Conservation (phyloP, 2,329 filamentous ascomycete species). For the Parastagonospora avenae region DNA sequence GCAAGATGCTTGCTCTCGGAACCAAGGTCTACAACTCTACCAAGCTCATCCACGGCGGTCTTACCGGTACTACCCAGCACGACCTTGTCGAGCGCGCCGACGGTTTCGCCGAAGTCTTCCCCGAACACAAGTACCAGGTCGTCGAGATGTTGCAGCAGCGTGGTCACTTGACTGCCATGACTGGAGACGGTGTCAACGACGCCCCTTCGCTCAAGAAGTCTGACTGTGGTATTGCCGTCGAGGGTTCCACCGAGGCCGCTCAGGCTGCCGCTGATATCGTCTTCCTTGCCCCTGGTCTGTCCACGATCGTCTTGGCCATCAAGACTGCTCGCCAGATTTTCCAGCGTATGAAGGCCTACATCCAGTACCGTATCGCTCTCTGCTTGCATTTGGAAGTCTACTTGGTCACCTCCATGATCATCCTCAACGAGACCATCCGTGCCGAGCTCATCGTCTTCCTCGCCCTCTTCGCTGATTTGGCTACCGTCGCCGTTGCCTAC, state of each 20-base stretch:
- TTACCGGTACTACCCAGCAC: conserved; percentile 73
- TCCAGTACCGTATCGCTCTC: conserved; percentile 77
- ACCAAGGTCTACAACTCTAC: conserved; percentile 84
- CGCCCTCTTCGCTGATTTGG: conserved; percentile 78
- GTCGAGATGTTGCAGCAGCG: conserved; percentile 77
- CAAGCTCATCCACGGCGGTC: conserved; percentile 76
- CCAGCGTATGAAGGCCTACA: conserved; percentile 79
- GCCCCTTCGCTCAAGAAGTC: conserved; percentile 76
- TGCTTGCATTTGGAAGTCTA: conserved; percentile 78
- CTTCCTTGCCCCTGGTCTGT: conserved; percentile 74
- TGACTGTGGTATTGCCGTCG: conserved; percentile 75
- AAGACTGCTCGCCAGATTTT: conserved; percentile 77
- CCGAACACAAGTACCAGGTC: conserved; percentile 77
- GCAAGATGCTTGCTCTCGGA: conserved; percentile 79
- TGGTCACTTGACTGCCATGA: conserved; percentile 76
- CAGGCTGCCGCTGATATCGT: conserved; percentile 76
- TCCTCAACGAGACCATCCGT: conserved; percentile 76
- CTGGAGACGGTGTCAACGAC: conserved; percentile 76
- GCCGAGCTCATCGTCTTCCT: conserved; percentile 79
- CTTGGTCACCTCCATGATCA: conserved; percentile 77
- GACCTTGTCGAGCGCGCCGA: conserved; percentile 77
- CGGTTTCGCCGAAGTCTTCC: conserved; percentile 76
- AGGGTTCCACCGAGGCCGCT: conserved; percentile 73
- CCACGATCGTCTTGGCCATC: conserved; percentile 73
- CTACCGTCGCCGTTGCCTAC: conserved; percentile 78